These are phyloP conservation scores for Intubia oerlemansii DNA, from an alignment of 2,329 filamentous ascomycete genomes.

Conservation along the genomic window DNA sequence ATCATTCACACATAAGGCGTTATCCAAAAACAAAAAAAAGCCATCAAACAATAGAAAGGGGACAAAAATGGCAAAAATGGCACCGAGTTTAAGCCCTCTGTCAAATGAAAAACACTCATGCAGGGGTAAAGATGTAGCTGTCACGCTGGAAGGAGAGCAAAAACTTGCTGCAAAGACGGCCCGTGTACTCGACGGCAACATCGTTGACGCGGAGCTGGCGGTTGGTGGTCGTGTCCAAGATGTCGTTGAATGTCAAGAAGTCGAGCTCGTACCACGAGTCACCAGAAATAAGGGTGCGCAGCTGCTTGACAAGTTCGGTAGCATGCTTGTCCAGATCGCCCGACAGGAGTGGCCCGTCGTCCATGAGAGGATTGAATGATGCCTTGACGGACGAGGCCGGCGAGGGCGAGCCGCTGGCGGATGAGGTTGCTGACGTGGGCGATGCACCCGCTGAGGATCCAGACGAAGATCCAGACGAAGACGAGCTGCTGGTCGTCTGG, in stretches of 20 bases:
- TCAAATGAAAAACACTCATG: no score
- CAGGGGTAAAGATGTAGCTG: slow-evolving; percentile 5
- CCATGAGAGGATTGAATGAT: slow-evolving; percentile 34
- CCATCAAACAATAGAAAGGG: no score
- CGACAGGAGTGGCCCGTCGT: slow-evolving; percentile 18
- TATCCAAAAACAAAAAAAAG: no score
- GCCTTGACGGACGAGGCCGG: slow-evolving; percentile 2
- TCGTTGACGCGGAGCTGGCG: slow-evolving; percentile 13
- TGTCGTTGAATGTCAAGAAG: slow-evolving; percentile 1
- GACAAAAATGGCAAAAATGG: no score
- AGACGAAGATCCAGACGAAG: no score
- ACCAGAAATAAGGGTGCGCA: slow-evolving; percentile 21
- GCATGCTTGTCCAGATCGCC: slow-evolving; percentile 24
- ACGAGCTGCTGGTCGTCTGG: slow-evolving; percentile 21
- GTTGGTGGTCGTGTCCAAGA: not conserved
- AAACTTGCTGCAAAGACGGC: slow-evolving; percentile 30
- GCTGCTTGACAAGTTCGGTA: slow-evolving; percentile 21
- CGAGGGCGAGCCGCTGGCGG: not conserved
- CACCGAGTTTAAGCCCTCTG: no score
- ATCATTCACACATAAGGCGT: no score
- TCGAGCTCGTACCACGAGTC: slow-evolving; percentile 9
- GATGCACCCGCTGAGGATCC: no score
- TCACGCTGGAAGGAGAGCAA: slow-evolving; percentile 25
- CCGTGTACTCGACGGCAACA: slow-evolving; percentile 27
- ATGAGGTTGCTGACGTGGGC: slow-evolving; percentile 1